These are phyloP conservation scores for Trametes versicolor DNA, from an alignment of 1,284 basidiomycete genomes.

Conservation along the genomic window DNA sequence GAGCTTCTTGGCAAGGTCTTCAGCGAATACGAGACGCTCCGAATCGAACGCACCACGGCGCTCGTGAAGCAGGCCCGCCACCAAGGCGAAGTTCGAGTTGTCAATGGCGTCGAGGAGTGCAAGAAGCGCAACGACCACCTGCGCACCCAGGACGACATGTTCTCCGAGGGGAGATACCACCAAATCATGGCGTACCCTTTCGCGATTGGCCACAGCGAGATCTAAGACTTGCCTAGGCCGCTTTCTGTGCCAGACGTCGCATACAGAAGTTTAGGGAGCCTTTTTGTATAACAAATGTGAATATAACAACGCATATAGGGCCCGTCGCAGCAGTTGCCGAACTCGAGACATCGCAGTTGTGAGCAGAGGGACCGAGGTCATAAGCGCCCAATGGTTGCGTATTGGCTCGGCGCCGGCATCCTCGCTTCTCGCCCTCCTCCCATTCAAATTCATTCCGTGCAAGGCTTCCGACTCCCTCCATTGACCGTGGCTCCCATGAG, in stretches of 20 bases:
- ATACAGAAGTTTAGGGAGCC: neutral
- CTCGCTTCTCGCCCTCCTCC: neutral
- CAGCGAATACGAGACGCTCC: slow-evolving; percentile 42
- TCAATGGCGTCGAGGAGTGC: slow-evolving; percentile 47
- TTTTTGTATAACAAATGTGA: neutral
- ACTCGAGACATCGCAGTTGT: neutral
- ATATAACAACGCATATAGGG: neutral
- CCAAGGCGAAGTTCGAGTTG: slow-evolving; percentile 50
- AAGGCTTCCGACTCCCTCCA: too few relatives aligned
- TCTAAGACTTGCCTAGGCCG: neutral
- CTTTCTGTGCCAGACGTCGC: too few relatives aligned
- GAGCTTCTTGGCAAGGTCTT: slow-evolving; percentile 46
- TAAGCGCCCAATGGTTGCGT: neutral
- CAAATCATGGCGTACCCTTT: slow-evolving; percentile 2
- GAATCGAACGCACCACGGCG: slow-evolving; percentile 46
- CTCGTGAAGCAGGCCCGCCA: slow-evolving; percentile 51
- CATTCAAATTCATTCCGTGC: neutral
- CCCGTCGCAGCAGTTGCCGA: too few relatives aligned
- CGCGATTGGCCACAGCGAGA: slow-evolving; percentile 1
- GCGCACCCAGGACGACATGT: slow-evolving; percentile 4
- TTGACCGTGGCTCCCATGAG: neutral
- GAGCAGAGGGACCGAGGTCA: neutral
- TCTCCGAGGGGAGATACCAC: neutral
- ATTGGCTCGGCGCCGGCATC: neutral
- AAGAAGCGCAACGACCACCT: slow-evolving; percentile 43